phyloP scores from a whole-genome alignment of 345 rosid genomes.

The Microthlaspi erraticum region DNA sequence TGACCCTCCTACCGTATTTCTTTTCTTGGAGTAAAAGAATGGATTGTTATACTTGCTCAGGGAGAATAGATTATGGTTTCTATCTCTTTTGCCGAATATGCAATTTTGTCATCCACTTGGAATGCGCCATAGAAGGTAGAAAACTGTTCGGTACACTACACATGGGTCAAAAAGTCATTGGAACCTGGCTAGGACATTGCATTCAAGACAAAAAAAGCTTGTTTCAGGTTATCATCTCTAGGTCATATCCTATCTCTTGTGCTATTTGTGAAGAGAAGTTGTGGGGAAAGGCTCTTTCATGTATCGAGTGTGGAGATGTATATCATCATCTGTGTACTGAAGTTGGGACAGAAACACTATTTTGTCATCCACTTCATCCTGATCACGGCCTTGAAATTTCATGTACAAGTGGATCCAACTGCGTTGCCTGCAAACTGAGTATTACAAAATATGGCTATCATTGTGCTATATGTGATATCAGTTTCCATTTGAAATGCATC shows the following conservation, averaged over 20 bases:
- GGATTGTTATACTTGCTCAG: no score
- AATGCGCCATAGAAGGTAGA: no score
- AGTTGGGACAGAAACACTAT: not conserved
- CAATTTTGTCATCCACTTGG: not conserved
- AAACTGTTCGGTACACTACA: no score
- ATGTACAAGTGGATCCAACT: not conserved
- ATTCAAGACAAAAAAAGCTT: no score
- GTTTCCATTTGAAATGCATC: not conserved
- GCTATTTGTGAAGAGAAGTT: no score
- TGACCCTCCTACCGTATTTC: not conserved
- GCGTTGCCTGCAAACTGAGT: not conserved
- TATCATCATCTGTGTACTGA: not conserved
- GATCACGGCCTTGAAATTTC: not conserved
- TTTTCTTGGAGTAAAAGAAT: no score
- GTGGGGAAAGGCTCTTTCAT: no score
- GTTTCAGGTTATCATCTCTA: no score
- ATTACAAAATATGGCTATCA: not conserved
- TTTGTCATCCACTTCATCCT: not conserved
- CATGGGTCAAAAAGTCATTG: no score
- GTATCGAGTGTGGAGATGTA: not conserved
- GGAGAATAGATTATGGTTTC: no score
- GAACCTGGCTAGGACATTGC: not conserved
- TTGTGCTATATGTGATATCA: not conserved
- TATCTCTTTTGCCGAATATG: slow-evolving; percentile 17
- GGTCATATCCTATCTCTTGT: no score